Conservation (phyloP, 495 filamentous ascomycete species). For the Penicillium paradoxum region DNA sequence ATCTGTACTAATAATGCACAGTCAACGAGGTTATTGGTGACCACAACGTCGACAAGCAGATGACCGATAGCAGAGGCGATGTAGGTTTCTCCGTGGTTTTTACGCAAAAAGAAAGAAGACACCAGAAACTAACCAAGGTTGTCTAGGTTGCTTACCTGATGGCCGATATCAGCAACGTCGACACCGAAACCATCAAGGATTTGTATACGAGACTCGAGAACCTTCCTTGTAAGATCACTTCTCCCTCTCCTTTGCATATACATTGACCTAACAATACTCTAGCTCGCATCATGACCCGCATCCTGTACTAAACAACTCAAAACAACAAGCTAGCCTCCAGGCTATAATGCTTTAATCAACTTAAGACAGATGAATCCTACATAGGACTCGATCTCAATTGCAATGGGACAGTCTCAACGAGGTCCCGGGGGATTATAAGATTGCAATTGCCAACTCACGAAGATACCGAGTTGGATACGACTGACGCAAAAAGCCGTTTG, state of each 20-base stretch:
- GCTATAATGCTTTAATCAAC: conserved; percentile 22
- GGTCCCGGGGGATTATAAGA: conserved; percentile 5
- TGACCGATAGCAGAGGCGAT: conserved; percentile 90
- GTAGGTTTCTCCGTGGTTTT: conserved; percentile 36
- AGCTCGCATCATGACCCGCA: conserved; percentile 82
- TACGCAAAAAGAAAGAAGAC: background rate
- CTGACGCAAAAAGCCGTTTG: background rate
- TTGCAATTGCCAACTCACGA: background rate
- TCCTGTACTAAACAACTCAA: conserved; percentile 63
- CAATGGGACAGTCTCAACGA: conserved; percentile 20
- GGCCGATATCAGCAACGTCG: conserved; percentile 92
- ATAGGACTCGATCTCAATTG: background rate
- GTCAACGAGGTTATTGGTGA: conserved; percentile 90
- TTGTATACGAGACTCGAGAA: conserved; percentile 77
- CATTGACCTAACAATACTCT: conserved; percentile 9
- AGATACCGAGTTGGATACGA: background rate
- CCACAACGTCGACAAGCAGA: conserved; percentile 98
- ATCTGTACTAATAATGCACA: conserved; percentile 22
- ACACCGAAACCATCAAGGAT: conserved; percentile 73
- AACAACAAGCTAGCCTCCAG: conserved; percentile 1
- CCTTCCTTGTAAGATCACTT: conserved; percentile 63
- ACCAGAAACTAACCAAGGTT: conserved; percentile 14
- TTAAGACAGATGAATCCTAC: conserved; percentile 11
- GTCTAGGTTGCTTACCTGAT: conserved; percentile 83
- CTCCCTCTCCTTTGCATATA: background rate